Conservation (phyloP, 495 filamentous ascomycete species). For the Trichoderma orchidacearum region DNA sequence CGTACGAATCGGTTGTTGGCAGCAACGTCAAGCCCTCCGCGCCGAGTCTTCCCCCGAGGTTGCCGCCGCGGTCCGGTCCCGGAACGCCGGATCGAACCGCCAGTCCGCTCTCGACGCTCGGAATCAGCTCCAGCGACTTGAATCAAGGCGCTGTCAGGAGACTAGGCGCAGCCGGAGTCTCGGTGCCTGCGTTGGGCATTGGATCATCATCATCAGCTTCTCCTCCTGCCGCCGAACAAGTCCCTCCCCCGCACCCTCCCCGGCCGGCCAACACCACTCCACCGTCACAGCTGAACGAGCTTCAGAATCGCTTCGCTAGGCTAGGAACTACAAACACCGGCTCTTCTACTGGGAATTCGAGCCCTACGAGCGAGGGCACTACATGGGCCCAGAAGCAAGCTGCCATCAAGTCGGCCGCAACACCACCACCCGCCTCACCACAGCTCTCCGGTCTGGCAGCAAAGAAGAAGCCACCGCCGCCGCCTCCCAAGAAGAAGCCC, state of each 20-base stretch:
- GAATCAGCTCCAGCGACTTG: constrained; percentile 25
- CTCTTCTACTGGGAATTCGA: neutral
- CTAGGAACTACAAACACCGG: constrained; percentile 19
- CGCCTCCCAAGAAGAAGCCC: constrained; percentile 36
- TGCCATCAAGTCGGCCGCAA: constrained; percentile 38
- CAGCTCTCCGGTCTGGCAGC: constrained; percentile 13
- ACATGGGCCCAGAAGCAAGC: constrained; percentile 48
- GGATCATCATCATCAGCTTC: constrained; percentile 20
- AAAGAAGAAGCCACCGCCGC: constrained; percentile 56
- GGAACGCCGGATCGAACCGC: constrained; percentile 41
- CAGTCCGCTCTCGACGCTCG: constrained; percentile 12
- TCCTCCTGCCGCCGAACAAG: constrained; percentile 1
- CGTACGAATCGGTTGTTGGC: constrained; percentile 7
- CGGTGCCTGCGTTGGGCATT: constrained; percentile 72
- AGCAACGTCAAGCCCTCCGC: constrained; percentile 14
- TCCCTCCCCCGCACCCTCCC: constrained; percentile 9
- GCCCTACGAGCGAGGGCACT: constrained; percentile 31
- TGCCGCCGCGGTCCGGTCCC: constrained; percentile 24
- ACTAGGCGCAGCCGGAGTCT: constrained; percentile 64
- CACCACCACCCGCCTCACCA: neutral
- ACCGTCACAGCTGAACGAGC: constrained; percentile 38
- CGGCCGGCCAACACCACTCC: constrained; percentile 3
- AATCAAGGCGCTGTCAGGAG: constrained; percentile 57
- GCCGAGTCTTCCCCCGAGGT: constrained; percentile 62
- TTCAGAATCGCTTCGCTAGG: constrained; percentile 54